phyloP scores from a whole-genome alignment of 192 early-diverging fungal species.

The Backusella mclennaniae region DNA sequence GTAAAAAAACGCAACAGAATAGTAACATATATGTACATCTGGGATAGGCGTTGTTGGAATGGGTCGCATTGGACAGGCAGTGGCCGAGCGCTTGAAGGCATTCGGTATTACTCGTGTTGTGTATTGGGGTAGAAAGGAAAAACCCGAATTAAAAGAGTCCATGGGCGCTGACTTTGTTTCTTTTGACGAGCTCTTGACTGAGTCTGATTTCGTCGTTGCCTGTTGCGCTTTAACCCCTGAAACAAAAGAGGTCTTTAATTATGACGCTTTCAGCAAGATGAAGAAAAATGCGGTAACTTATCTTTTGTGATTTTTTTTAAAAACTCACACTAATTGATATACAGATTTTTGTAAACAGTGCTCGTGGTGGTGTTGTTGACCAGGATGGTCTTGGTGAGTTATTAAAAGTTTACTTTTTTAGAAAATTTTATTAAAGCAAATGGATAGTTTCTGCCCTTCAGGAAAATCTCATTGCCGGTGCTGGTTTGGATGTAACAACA shows the following conservation, averaged over 20 bases:
- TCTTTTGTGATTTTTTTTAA: too few species aligned
- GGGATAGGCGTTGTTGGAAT: conserved; percentile 74
- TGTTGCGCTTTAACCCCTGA: conserved; percentile 73
- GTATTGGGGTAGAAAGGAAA: conserved; percentile 60
- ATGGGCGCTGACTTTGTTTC: conserved; percentile 50
- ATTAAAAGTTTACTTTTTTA: neutral
- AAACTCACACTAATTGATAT: too few species aligned
- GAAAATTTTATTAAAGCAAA: neutral
- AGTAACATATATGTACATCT: neutral
- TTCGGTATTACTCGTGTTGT: conserved; percentile 68
- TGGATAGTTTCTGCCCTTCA: conserved; percentile 61
- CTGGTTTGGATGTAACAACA: conserved; percentile 84
- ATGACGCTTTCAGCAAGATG: conserved; percentile 65
- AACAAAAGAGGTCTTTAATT: conserved; percentile 72
- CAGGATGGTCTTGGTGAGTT: conserved; percentile 56
- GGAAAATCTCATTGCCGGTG: conserved; percentile 55
- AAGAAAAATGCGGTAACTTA: conserved; percentile 52
- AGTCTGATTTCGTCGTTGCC: conserved; percentile 73
- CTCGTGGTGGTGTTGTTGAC: conserved; percentile 76
- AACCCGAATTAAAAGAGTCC: conserved; percentile 41
- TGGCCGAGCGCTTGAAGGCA: conserved; percentile 63
- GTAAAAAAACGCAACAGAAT: neutral
- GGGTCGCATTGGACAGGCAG: conserved; percentile 78
- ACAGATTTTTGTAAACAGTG: conserved; percentile 76
- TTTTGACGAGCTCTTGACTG: conserved; percentile 57